Conservation (phyloP, 768 basidiomycete genomes). For the Hypsizygus marmoreus region DNA sequence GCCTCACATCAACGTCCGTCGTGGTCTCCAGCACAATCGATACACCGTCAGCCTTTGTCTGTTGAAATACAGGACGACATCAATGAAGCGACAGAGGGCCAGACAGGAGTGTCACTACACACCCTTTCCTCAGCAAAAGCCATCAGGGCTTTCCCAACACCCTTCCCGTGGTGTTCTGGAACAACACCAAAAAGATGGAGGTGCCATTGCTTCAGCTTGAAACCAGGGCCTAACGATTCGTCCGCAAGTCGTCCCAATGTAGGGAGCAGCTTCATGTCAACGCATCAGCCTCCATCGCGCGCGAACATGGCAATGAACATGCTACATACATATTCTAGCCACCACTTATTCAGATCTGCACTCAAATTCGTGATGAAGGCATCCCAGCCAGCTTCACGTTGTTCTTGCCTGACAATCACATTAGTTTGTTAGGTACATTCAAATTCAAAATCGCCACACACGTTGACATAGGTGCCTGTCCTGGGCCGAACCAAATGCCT, state of each 20-base stretch:
- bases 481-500: conserved; percentile 22
- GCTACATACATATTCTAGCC: conserved; percentile 24
- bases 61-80: background rate
- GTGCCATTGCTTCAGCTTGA: conserved; percentile 6
- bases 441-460: conserved; percentile 1
- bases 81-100: too few species aligned
- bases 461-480: conserved; percentile 13
- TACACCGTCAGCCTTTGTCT: conserved; percentile 18
- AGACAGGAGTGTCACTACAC: background rate
- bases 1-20: conserved; percentile 23
- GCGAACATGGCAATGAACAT: background rate
- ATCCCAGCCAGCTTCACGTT: conserved; percentile 31
- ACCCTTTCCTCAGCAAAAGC: conserved; percentile 23
- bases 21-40: conserved; percentile 24
- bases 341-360: conserved; percentile 22
- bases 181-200: conserved; percentile 10
- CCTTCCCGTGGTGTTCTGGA: conserved; percentile 6
- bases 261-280: conserved; percentile 21
- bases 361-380: conserved; percentile 22
- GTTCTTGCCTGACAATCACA: conserved; percentile 16
- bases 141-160: conserved; percentile 19
- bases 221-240: conserved; percentile 17
- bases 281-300: background rate
- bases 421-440: background rate
- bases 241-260: conserved; percentile 15